Evolutionary conservation across 2,329 filamentous ascomycete genomes (phyloP).

Genomic region (Penicillium verrucosum): DNA sequence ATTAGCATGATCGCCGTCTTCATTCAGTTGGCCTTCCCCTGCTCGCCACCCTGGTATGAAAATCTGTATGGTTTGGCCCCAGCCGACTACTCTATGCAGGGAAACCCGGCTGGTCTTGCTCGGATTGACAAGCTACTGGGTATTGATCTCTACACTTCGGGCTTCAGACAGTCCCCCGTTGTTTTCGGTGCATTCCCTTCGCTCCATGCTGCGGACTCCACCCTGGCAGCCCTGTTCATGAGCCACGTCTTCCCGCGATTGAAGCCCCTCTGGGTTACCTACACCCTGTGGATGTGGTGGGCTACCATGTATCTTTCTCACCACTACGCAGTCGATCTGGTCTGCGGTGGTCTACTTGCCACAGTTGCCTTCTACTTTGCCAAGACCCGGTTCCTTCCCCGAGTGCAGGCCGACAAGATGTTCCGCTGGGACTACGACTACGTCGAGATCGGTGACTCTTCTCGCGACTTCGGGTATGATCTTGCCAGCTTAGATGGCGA

Average conservation of each 20-base stretch:
- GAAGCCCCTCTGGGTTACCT: slow-evolving; percentile 73
- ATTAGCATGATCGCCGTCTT: slow-evolving; percentile 84
- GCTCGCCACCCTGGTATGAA: slow-evolving; percentile 96
- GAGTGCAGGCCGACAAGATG: slow-evolving; percentile 76
- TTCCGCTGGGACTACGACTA: slow-evolving; percentile 96
- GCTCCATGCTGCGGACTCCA: slow-evolving; percentile 83
- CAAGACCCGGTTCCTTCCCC: slow-evolving; percentile 75
- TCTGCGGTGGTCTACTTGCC: slow-evolving; percentile 76
- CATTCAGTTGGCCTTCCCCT: slow-evolving; percentile 87
- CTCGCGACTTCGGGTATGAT: slow-evolving; percentile 51
- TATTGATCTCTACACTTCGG: slow-evolving; percentile 87
- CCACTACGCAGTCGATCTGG: slow-evolving; percentile 92
- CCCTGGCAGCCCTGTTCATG: slow-evolving; percentile 88
- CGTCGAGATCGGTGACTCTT: slow-evolving; percentile 73
- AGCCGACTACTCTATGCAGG: slow-evolving; percentile 86
- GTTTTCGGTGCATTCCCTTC: slow-evolving; percentile 96
- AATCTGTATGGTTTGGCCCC: slow-evolving; percentile 86
- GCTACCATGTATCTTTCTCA: slow-evolving; percentile 97
- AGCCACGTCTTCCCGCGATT: slow-evolving; percentile 84
- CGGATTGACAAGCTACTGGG: slow-evolving; percentile 88
- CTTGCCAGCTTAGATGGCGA: slow-evolving; percentile 57
- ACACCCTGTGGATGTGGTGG: slow-evolving; percentile 96
- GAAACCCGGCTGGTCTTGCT: slow-evolving; percentile 83
- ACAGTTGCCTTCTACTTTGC: slow-evolving; percentile 78
- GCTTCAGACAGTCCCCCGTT: slow-evolving; percentile 83